Base-by-base conservation (phyloP, 2,329 filamentous ascomycete genomes). In the Phoma herbarum region DNA sequence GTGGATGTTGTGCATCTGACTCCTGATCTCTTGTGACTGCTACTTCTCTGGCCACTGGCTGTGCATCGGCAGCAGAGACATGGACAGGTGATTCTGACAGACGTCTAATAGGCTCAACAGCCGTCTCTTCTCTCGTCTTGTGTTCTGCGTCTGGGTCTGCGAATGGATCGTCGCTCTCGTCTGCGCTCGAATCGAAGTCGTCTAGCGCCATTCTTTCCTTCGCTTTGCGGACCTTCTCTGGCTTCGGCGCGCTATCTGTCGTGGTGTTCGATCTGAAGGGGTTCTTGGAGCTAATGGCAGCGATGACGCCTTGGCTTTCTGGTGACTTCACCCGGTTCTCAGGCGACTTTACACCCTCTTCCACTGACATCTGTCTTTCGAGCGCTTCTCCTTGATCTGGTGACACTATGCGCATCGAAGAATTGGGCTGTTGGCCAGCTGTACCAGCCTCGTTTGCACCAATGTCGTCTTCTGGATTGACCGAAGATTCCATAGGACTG, bases 31-130 rank as follows among this genome's bases (percentile, higher is more conserved):
- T 64, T 6, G 65, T 63, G 20, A 57, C 54, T 3, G 33, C 20
- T 9, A 42, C 53, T 25, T 63, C 61, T 37, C 68, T 69, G 42
- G 67, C 68, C 26, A 74, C 68, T 26, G 70, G 78, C 76, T 67
- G 79, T 68, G 70, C 69, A 56, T 82, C 82, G 28, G 84, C 74
- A 1, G 86, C 86, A 18, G 88, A 89, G 3, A 90, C 82, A 60
- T 88, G 82, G 2, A 89, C 83, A 3, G 89, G 90, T 3, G 90
- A 92, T 73, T 91, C 89, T 7, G 87, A 87, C 37, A 87, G 75
- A 41, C 74, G 72, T 31, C 69, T 72, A 18, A 62, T 60, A 33
- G 67, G 46, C 39, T 75, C 71, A 10, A 59, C 41, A 1, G 69
- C 51, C 20, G 57, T 42, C 20, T 65, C 58, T 16, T 65, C 52